These are phyloP conservation scores for Colletotrichum sojae DNA, from an alignment of 2,329 filamentous ascomycete genomes.

Conservation along the genomic window DNA sequence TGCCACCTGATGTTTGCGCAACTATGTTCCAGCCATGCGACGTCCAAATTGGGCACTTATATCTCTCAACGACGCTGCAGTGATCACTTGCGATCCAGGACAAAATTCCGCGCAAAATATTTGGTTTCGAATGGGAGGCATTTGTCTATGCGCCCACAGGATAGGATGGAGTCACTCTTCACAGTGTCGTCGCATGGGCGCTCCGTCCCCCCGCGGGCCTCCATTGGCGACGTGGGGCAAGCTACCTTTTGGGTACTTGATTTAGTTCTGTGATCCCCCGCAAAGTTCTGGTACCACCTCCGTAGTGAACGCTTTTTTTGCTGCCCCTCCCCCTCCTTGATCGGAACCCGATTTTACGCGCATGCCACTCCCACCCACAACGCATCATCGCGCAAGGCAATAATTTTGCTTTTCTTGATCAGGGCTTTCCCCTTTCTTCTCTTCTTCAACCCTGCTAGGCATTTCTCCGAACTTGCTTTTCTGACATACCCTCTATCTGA, in stretches of 20 bases:
- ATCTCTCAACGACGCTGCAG: too few species aligned
- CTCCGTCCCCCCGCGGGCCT: constrained; percentile 13
- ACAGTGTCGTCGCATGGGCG: constrained; percentile 27
- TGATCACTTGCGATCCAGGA: too few species aligned
- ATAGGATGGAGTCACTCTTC: too few species aligned
- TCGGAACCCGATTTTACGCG: constrained; percentile 40
- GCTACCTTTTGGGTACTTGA: constrained; percentile 27
- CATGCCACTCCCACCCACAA: constrained; percentile 28
- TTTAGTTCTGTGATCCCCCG: neutral
- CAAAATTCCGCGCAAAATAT: too few species aligned
- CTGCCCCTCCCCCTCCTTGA: constrained; percentile 41
- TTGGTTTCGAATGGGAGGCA: too few species aligned
- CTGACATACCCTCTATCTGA: constrained; percentile 6
- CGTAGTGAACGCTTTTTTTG: constrained; percentile 26
- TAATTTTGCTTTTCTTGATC: constrained; percentile 22
- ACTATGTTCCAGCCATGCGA: too few species aligned
- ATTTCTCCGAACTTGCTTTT: neutral
- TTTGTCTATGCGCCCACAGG: too few species aligned
- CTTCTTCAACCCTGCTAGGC: neutral
- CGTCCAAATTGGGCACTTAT: too few species aligned
- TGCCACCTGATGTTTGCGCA: too few species aligned
- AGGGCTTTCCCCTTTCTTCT: neutral
- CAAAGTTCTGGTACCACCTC: constrained; percentile 1
- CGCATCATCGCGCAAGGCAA: constrained; percentile 38
- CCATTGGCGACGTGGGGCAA: constrained; percentile 35